phyloP scores from a whole-genome alignment of 208 protist species.

The Trypanosoma grayi region DNA sequence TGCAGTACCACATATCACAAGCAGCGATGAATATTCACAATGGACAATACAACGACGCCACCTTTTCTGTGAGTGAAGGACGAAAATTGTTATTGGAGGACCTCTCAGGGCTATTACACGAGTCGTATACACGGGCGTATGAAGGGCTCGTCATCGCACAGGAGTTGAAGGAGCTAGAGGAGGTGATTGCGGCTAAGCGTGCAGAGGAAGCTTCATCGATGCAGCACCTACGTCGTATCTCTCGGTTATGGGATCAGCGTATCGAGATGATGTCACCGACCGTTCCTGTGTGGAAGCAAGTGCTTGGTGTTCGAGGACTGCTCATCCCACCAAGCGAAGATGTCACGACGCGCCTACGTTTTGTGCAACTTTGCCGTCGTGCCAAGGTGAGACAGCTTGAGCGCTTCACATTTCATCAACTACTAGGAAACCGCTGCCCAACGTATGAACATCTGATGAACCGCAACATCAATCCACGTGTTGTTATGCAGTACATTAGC shows the following conservation, averaged over 20 bases:
- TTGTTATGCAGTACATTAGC: slow-evolving; percentile 85
- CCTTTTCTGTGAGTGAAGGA: slow-evolving; percentile 45
- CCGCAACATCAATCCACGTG: slow-evolving; percentile 64
- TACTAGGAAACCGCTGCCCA: slow-evolving; percentile 58
- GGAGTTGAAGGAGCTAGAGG: slow-evolving; percentile 98
- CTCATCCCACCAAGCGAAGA: slow-evolving; percentile 92
- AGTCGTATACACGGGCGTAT: slow-evolving; percentile 92
- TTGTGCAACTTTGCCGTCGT: slow-evolving; percentile 93
- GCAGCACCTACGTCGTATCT: slow-evolving; percentile 78
- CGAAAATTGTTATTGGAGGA: slow-evolving; percentile 70
- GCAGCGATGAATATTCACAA: slow-evolving; percentile 58
- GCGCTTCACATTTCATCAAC: slow-evolving; percentile 71
- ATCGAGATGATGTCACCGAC: slow-evolving; percentile 91
- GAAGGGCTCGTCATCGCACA: slow-evolving; percentile 94
- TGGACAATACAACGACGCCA: slow-evolving; percentile 55
- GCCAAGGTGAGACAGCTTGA: slow-evolving; percentile 72
- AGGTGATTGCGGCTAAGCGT: slow-evolving; percentile 93
- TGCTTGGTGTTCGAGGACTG: slow-evolving; percentile 94
- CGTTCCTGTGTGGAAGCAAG: slow-evolving; percentile 95
- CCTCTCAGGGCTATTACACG: slow-evolving; percentile 71
- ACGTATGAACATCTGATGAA: slow-evolving; percentile 72
- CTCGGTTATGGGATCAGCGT: slow-evolving; percentile 89
- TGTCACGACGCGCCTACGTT: slow-evolving; percentile 96
- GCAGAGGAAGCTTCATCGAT: slow-evolving; percentile 49
- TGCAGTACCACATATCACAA: slow-evolving; percentile 61